phyloP scores from a whole-genome alignment of 2,329 filamentous ascomycete genomes.

The Chaetomium globosum region DNA sequence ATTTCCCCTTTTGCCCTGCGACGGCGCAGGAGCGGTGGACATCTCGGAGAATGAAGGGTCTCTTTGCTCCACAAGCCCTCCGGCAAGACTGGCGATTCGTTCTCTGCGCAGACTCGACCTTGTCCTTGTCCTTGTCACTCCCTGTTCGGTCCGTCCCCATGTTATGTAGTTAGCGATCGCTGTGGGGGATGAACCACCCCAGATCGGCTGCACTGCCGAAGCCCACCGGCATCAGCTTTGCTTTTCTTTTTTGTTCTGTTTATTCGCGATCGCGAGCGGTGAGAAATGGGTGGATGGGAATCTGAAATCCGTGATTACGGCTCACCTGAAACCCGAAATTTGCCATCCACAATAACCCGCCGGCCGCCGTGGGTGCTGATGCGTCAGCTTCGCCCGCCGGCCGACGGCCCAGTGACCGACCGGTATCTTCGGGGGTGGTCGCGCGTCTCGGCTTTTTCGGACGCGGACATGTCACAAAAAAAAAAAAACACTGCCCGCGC shows the following conservation, averaged over 20 bases:
- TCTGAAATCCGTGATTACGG: background rate
- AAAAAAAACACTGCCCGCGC: background rate
- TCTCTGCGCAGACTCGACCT: background rate
- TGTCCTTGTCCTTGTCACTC: background rate
- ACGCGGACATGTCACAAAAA: background rate
- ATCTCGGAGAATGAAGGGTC: slow-evolving; percentile 2
- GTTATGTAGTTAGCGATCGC: slow-evolving; percentile 9
- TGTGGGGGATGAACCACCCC: slow-evolving; percentile 20
- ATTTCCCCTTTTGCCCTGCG: background rate
- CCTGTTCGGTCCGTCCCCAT: slow-evolving; percentile 23
- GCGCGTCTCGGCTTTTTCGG: background rate
- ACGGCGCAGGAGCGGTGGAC: slow-evolving; percentile 6
- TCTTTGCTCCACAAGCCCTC: background rate
- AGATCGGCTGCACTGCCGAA: slow-evolving; percentile 26
- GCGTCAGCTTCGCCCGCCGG: background rate
- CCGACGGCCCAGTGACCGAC: background rate
- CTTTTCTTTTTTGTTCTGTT: slow-evolving; percentile 1
- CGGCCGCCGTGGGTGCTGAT: background rate
- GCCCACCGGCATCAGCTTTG: slow-evolving; percentile 20
- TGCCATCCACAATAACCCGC: background rate
- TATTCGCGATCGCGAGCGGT: slow-evolving; percentile 8
- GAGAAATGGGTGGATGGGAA: background rate
- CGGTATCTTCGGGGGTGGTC: background rate
- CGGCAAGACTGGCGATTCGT: slow-evolving; percentile 33
- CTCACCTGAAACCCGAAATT: background rate